phyloP scores from a whole-genome alignment of 139 green algal species.

The Micromonas commoda region DNA sequence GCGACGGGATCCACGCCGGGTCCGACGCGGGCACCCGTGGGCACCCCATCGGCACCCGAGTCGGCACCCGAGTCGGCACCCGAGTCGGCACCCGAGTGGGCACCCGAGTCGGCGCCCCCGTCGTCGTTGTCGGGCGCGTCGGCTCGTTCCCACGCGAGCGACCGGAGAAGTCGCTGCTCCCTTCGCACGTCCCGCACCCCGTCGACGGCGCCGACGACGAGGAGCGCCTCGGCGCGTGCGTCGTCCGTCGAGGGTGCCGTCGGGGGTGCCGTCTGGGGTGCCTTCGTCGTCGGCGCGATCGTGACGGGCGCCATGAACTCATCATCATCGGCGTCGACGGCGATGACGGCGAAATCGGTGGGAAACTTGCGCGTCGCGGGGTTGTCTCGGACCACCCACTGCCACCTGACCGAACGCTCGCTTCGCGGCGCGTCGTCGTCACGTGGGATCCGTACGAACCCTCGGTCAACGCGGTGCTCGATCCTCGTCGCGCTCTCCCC shows the following conservation, averaged over 20 bases:
- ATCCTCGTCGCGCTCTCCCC: background rate
- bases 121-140: background rate
- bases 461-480: too few relatives aligned
- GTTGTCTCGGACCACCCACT: slow-evolving; percentile 61
- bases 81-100: too few relatives aligned
- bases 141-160: slow-evolving; percentile 36
- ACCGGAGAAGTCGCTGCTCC: slow-evolving; percentile 45
- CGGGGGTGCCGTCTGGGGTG: too few relatives aligned
- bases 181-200: slow-evolving; percentile 58
- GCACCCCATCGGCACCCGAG: too few relatives aligned
- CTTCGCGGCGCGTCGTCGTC: background rate
- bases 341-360: slow-evolving; percentile 77
- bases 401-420: slow-evolving; percentile 37
- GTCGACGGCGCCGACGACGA: background rate
- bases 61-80: too few relatives aligned
- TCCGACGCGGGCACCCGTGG: too few relatives aligned
- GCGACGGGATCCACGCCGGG: too few relatives aligned
- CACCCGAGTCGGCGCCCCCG: background rate
- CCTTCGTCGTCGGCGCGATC: too few relatives aligned
- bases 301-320: too few relatives aligned
- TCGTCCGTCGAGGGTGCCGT: too few relatives aligned
- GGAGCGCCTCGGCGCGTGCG: too few relatives aligned
- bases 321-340: slow-evolving; percentile 23
- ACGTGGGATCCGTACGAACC: too few relatives aligned
- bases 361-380: slow-evolving; percentile 47